Evolutionary conservation across 495 filamentous ascomycete species (phyloP).

Genomic region (Talaromyces thailandensis): DNA sequence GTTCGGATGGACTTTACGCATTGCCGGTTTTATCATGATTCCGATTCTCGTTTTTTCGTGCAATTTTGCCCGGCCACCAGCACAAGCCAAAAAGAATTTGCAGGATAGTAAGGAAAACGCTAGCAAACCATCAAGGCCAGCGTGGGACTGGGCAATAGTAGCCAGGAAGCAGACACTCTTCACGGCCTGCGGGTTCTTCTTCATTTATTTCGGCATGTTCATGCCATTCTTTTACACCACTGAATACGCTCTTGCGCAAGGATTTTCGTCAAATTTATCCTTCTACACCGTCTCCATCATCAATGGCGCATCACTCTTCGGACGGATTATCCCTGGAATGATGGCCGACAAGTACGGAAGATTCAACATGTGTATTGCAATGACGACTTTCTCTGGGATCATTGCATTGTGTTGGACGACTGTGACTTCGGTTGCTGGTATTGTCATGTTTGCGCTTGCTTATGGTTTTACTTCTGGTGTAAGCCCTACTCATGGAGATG

Average conservation of each 20-base stretch:
- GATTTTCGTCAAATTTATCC: slow-evolving; percentile 25
- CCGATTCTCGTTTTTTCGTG: slow-evolving; percentile 47
- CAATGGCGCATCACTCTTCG: slow-evolving; percentile 35
- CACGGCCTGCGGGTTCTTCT: slow-evolving; percentile 37
- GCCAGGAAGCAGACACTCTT: slow-evolving; percentile 22
- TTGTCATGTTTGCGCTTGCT: slow-evolving; percentile 25
- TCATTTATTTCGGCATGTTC: slow-evolving; percentile 40
- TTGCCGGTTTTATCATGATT: slow-evolving; percentile 40
- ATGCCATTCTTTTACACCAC: slow-evolving; percentile 36
- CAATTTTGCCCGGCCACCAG: slow-evolving; percentile 21
- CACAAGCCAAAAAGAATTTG: slow-evolving; percentile 18
- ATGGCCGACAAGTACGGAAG: slow-evolving; percentile 60
- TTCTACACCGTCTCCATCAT: slow-evolving; percentile 40
- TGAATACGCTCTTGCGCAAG: slow-evolving; percentile 21
- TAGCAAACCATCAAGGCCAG: background rate
- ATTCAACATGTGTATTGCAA: slow-evolving; percentile 60
- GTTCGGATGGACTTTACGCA: slow-evolving; percentile 43
- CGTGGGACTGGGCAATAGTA: slow-evolving; percentile 4
- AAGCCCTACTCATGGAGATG: slow-evolving; percentile 8
- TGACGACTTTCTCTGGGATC: slow-evolving; percentile 45
- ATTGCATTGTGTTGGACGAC: slow-evolving; percentile 31
- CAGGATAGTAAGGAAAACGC: background rate
- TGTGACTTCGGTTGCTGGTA: slow-evolving; percentile 21
- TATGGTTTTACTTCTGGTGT: slow-evolving; percentile 36
- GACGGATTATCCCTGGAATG: slow-evolving; percentile 40